phyloP scores from a whole-genome alignment of 768 basidiomycete species.

The Amanita muscaria region DNA sequence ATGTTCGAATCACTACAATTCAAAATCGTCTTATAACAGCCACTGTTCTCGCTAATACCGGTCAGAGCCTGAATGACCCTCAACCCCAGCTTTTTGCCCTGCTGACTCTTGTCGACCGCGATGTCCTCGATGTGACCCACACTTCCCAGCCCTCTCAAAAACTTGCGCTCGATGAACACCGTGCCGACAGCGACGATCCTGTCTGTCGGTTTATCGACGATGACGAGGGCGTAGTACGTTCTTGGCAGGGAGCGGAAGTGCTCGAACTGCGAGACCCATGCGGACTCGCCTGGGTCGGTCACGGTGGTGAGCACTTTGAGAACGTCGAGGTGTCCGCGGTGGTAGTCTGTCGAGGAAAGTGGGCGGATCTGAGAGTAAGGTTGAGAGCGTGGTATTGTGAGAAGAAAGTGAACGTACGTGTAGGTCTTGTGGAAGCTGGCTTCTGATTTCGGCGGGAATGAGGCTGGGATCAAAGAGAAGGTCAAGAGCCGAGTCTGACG shows the following conservation, averaged over 20 bases:
- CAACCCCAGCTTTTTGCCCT: conserved; percentile 88
- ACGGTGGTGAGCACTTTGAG: conserved; percentile 74
- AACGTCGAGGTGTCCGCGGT: conserved; percentile 74
- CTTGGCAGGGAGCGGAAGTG: conserved; percentile 40
- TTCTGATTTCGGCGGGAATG: conserved; percentile 57
- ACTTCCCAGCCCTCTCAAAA: conserved; percentile 73
- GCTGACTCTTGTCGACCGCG: conserved; percentile 78
- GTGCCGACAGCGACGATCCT: conserved; percentile 77
- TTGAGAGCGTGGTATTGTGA: neutral
- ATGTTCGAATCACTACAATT: conserved; percentile 90
- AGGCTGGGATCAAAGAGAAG: conserved; percentile 68
- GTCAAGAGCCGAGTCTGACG: conserved; percentile 59
- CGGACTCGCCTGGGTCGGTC: conserved; percentile 49
- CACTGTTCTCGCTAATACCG: conserved; percentile 66
- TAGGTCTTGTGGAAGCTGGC: conserved; percentile 51
- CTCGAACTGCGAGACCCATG: conserved; percentile 66
- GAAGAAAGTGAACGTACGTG: conserved; percentile 40
- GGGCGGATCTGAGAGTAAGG: conserved; percentile 66
- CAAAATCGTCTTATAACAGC: conserved; percentile 95
- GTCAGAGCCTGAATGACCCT: conserved; percentile 83
- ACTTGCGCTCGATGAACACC: conserved; percentile 90
- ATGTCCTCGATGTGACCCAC: conserved; percentile 99
- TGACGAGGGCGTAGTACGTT: conserved; percentile 82
- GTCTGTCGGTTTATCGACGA: conserved; percentile 68
- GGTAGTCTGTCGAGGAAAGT: conserved; percentile 76